These are phyloP conservation scores for Exophiala lecanii-corni DNA, from an alignment of 2,329 filamentous ascomycete species.

Conservation along the genomic window DNA sequence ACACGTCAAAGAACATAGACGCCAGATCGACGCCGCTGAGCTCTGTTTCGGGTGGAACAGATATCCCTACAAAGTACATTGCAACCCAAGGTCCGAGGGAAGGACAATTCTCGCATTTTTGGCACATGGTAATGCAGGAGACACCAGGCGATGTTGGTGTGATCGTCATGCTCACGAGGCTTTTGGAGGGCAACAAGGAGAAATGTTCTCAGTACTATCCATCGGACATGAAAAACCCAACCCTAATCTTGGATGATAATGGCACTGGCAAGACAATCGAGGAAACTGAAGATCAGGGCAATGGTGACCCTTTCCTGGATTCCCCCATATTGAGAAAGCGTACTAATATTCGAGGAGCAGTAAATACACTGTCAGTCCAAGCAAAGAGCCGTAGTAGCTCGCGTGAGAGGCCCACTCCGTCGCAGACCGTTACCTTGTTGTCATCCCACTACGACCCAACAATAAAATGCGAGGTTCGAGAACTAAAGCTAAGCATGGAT, in stretches of 20 bases:
- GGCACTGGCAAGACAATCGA: constrained; percentile 53
- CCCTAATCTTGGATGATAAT: constrained; percentile 36
- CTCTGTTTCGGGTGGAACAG: background rate
- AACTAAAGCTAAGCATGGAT: constrained; percentile 53
- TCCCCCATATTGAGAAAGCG: constrained; percentile 21
- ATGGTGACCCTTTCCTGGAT: constrained; percentile 27
- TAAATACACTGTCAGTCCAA: too few species aligned
- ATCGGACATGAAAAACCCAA: constrained; percentile 47
- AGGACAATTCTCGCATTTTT: constrained; percentile 73
- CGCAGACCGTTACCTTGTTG: constrained; percentile 61
- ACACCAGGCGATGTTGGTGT: constrained; percentile 64
- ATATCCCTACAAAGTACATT: constrained; percentile 62
- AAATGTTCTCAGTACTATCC: constrained; percentile 93
- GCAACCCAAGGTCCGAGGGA: constrained; percentile 79
- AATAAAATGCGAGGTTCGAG: constrained; percentile 66
- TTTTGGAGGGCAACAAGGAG: constrained; percentile 68
- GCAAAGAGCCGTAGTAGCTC: too few species aligned
- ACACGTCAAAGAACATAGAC: constrained; percentile 39
- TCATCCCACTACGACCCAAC: constrained; percentile 51
- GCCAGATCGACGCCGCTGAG: constrained; percentile 30
- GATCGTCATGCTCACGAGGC: constrained; percentile 91
- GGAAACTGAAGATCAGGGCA: constrained; percentile 59
- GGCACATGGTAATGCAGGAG: constrained; percentile 92
- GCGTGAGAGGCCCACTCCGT: too few species aligned
- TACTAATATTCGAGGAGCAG: constrained; percentile 24